These are phyloP conservation scores for Erysimum cheiranthoides DNA, from an alignment of 345 rosid genomes.

Conservation along the genomic window DNA sequence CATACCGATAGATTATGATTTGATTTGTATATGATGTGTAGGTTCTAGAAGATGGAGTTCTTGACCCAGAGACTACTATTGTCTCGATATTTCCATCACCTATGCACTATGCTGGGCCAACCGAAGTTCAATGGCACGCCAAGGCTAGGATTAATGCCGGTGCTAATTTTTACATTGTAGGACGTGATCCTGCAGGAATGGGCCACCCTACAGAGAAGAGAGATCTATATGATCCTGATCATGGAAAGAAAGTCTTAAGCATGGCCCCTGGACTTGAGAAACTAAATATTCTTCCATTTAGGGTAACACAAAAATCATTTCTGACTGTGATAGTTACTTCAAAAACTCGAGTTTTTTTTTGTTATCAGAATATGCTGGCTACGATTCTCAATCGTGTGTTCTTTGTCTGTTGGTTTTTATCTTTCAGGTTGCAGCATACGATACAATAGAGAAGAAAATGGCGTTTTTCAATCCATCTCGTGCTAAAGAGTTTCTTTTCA, in stretches of 20 bases:
- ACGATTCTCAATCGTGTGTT: background rate
- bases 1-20: background rate
- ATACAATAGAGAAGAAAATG: slow-evolving; percentile 81
- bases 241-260: slow-evolving; percentile 93
- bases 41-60: slow-evolving; percentile 95
- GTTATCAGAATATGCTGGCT: slow-evolving; percentile 16
- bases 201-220: slow-evolving; percentile 96
- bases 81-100: slow-evolving; percentile 98
- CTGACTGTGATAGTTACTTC: background rate
- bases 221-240: slow-evolving; percentile 95
- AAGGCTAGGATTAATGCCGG: slow-evolving; percentile 97
- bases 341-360: background rate
- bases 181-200: slow-evolving; percentile 99
- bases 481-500: slow-evolving; percentile 89
- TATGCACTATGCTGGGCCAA: slow-evolving; percentile 99
- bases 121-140: slow-evolving; percentile 99
- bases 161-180: slow-evolving; percentile 96
- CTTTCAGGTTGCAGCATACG: slow-evolving; percentile 93
- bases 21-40: slow-evolving; percentile 20
- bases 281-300: slow-evolving; percentile 90
- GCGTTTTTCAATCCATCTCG: slow-evolving; percentile 94
- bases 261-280: slow-evolving; percentile 99
- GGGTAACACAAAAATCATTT: slow-evolving; percentile 52
- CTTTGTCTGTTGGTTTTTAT: slow-evolving; percentile 3
- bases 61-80: slow-evolving; percentile 87